These are phyloP conservation scores for Microthyrium microscopicum DNA, from an alignment of 2,329 filamentous ascomycete species.

Conservation along the genomic window DNA sequence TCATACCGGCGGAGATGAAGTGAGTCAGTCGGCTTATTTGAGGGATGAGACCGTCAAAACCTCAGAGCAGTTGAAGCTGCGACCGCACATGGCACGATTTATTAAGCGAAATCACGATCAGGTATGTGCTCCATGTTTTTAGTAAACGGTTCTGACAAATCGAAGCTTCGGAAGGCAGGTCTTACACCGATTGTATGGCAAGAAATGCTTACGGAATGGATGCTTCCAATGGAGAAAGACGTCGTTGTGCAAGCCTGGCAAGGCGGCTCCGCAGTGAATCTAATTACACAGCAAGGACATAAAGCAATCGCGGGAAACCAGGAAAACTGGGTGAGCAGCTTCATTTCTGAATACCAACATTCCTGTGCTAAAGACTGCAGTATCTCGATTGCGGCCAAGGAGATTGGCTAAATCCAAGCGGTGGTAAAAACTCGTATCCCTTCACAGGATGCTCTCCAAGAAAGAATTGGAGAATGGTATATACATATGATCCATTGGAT, in stretches of 20 bases:
- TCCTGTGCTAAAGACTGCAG: not conserved
- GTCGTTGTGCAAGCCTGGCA: conserved; percentile 70
- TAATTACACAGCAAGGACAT: conserved; percentile 45
- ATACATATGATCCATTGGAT: conserved; percentile 58
- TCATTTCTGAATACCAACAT: not conserved
- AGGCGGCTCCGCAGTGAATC: conserved; percentile 42
- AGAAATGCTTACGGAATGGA: conserved; percentile 67
- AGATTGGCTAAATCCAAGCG: conserved; percentile 57
- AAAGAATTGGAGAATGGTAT: conserved; percentile 70
- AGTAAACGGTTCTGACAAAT: no score
- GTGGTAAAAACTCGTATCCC: conserved; percentile 41
- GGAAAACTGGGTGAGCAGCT: conserved; percentile 51
- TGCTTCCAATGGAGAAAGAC: conserved; percentile 52
- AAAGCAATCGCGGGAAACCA: conserved; percentile 49
- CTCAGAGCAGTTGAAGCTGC: conserved; percentile 46
- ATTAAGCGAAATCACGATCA: conserved; percentile 52
- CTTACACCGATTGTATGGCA: conserved; percentile 73
- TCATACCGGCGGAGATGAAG: conserved; percentile 78
- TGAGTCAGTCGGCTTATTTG: conserved; percentile 58
- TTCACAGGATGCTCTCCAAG: conserved; percentile 62
- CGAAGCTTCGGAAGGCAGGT: conserved; percentile 31
- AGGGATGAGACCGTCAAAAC: conserved; percentile 58
- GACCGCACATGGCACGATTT: conserved; percentile 63
- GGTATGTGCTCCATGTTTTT: no score
- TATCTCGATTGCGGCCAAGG: conserved; percentile 75